Evolutionary conservation across 2,329 filamentous ascomycete genomes (phyloP).

Genomic region (Sclerotinia borealis): DNA sequence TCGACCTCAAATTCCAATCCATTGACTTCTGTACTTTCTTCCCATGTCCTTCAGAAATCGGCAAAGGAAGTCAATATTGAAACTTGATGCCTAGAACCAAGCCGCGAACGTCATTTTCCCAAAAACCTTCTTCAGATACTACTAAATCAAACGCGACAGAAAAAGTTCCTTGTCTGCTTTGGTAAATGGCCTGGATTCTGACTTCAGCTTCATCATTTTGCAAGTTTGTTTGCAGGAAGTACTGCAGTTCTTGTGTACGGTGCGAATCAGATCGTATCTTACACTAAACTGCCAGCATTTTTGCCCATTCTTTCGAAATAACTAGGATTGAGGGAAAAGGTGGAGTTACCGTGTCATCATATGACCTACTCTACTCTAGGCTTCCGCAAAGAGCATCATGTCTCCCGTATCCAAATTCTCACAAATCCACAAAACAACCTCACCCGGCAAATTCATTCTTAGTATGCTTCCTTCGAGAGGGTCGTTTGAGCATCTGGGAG

Average conservation of each 20-base stretch:
- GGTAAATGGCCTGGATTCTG: conserved; percentile 30
- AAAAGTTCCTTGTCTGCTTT: background rate
- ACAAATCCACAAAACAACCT: conserved; percentile 36
- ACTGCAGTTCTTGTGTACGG: conserved; percentile 40
- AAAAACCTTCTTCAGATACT: conserved; percentile 39
- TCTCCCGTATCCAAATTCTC: conserved; percentile 29
- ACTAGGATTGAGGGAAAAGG: background rate
- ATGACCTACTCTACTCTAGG: conserved; percentile 18
- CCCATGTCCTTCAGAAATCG: conserved; percentile 17
- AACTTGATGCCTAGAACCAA: conserved; percentile 41
- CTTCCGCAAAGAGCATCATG: conserved; percentile 19
- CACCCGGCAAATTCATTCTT: conserved; percentile 34
- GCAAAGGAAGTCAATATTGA: conserved; percentile 41
- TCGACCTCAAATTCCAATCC: background rate
- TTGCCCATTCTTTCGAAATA: no score
- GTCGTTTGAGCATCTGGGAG: background rate
- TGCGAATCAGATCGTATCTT: conserved; percentile 21
- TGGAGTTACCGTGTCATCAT: conserved; percentile 10
- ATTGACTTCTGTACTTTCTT: background rate
- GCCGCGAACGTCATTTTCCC: conserved; percentile 32
- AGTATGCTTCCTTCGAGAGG: background rate
- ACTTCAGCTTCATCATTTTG: conserved; percentile 36
- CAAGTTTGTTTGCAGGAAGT: conserved; percentile 42
- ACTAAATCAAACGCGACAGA: conserved; percentile 45
- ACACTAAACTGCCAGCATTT: background rate